Evolutionary conservation across 495 filamentous ascomycete genomes (phyloP).

Genomic region (Chaetomium cochliodes): DNA sequence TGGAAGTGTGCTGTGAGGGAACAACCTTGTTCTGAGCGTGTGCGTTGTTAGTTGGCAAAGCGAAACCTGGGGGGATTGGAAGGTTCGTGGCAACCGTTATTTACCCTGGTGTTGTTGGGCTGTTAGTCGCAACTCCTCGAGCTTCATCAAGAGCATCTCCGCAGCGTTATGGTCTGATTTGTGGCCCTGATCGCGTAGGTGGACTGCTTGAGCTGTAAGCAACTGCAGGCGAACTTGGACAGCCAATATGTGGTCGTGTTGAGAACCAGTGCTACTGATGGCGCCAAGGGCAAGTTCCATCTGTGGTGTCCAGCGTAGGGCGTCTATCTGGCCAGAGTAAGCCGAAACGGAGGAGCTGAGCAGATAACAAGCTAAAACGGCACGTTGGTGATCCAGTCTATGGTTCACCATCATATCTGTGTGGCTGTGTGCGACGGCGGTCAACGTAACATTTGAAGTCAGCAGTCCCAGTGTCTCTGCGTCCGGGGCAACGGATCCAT

Average conservation of each 20-base stretch:
- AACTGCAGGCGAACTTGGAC: slow-evolving; percentile 49
- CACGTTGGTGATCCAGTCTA: slow-evolving; percentile 49
- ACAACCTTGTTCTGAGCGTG: neutral
- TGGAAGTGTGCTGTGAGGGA: neutral
- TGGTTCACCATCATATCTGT: neutral
- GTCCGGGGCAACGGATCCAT: slow-evolving; percentile 41
- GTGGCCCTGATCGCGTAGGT: slow-evolving; percentile 21
- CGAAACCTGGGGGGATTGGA: too few species aligned
- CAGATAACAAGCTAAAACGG: slow-evolving; percentile 45
- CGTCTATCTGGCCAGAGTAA: slow-evolving; percentile 35
- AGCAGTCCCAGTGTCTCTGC: slow-evolving; percentile 25
- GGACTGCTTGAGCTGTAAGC: slow-evolving; percentile 40
- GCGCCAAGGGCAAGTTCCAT: slow-evolving; percentile 39
- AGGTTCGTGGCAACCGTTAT: too few species aligned
- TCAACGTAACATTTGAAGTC: slow-evolving; percentile 20
- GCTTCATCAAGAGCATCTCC: neutral
- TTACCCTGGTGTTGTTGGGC: neutral
- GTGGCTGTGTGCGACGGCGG: neutral
- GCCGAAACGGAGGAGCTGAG: slow-evolving; percentile 29
- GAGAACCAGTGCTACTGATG: slow-evolving; percentile 33
- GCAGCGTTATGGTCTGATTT: neutral
- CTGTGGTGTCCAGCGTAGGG: slow-evolving; percentile 40
- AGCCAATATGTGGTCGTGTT: slow-evolving; percentile 47
- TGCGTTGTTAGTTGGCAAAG: neutral
- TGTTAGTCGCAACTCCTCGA: neutral